Conservation (phyloP, 139 green algal species). For the Chlorella ohadii region DNA sequence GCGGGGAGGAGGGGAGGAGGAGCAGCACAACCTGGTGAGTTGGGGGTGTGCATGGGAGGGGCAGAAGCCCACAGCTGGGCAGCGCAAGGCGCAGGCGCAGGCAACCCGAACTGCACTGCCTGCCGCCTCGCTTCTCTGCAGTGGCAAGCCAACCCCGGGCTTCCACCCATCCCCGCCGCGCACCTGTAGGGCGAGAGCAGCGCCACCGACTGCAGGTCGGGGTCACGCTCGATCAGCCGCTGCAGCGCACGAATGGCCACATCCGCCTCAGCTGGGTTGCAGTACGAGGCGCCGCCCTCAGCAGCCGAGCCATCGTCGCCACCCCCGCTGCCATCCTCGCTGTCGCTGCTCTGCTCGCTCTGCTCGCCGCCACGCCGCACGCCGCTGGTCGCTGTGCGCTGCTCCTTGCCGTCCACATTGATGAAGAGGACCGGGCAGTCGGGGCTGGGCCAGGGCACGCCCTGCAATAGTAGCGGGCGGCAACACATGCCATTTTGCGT, state of each 20-base stretch:
- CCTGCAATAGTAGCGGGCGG: no score
- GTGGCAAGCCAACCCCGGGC: no score
- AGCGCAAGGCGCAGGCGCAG: no score
- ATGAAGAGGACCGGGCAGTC: conserved; percentile 60
- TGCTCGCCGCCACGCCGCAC: background rate
- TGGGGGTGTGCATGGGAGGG: no score
- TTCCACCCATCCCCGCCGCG: background rate
- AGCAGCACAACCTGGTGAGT: background rate
- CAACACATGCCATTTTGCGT: no score
- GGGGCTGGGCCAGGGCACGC: conserved; percentile 59
- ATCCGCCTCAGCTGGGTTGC: conserved; percentile 73
- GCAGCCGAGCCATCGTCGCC: background rate
- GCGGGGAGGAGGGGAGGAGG: background rate
- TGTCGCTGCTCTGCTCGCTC: background rate
- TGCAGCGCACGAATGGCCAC: conserved; percentile 58
- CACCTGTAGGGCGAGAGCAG: conserved; percentile 84
- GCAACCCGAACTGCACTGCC: no score
- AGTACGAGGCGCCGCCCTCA: conserved; percentile 51
- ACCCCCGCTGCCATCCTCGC: background rate
- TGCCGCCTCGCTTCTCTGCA: no score
- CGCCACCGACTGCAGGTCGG: conserved; percentile 63
- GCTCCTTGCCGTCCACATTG: conserved; percentile 35
- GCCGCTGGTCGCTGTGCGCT: conserved; percentile 33
- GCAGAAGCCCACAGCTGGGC: no score
- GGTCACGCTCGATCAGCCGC: conserved; percentile 28